A percentile compares a stretch with the other conserved stretches of the same genome.
Evolutionary conservation across 371 early-diverging fungal species (phyloP).

Genomic region (Mucor ambiguus): DNA sequence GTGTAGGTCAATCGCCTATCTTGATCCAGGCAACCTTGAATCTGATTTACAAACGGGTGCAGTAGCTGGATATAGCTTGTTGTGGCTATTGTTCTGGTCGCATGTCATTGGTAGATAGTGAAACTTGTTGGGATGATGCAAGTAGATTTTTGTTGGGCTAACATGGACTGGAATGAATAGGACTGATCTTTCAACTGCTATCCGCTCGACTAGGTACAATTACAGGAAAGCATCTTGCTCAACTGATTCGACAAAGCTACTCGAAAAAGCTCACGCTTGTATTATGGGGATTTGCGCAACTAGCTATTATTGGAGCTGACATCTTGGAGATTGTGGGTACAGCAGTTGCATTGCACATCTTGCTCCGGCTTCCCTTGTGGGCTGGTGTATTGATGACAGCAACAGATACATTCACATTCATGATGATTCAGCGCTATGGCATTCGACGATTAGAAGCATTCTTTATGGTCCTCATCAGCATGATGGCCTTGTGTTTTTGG

Average conservation of each 20-base stretch:
- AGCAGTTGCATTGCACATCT: conserved; percentile 72
- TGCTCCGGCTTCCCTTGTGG: conserved; percentile 65
- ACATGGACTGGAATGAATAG: conserved; percentile 8
- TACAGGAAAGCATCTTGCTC: conserved; percentile 69
- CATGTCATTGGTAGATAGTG: conserved; percentile 56
- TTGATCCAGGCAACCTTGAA: conserved; percentile 80
- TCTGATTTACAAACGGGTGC: conserved; percentile 77
- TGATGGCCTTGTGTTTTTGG: conserved; percentile 74
- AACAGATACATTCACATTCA: conserved; percentile 66
- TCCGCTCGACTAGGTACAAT: conserved; percentile 69
- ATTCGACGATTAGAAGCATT: conserved; percentile 65
- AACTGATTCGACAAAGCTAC: conserved; percentile 56
- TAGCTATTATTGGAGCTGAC: conserved; percentile 78
- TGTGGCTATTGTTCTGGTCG: conserved; percentile 69
- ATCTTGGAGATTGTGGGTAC: conserved; percentile 80
- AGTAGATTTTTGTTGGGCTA: background rate
- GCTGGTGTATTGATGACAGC: conserved; percentile 71
- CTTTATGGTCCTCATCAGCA: conserved; percentile 61
- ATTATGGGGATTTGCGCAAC: conserved; percentile 66
- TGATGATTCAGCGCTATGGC: conserved; percentile 67
- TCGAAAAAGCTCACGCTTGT: conserved; percentile 44
- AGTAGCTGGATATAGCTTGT: conserved; percentile 61
- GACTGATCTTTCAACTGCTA: conserved; percentile 64
- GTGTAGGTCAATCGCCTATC: conserved; percentile 68
- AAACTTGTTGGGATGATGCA: background rate